Conservation (phyloP, 306 rosid genomes). For the Crataegus laevigata region DNA sequence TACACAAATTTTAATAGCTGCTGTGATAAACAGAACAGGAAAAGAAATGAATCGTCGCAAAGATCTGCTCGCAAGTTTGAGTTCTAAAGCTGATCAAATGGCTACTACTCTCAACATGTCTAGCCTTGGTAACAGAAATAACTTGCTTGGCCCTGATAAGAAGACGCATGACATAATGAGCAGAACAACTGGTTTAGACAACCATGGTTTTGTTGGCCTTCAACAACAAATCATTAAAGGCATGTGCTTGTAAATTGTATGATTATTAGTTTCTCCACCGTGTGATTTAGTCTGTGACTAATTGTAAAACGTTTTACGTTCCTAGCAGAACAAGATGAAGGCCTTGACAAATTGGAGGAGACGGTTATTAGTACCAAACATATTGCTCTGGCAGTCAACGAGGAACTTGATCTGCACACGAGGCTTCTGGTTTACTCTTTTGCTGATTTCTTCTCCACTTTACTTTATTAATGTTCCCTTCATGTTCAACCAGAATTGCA, state of each 20-base stretch:
- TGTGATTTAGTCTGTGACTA: background rate
- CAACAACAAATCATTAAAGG: constrained; percentile 37
- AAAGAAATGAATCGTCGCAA: constrained; percentile 31
- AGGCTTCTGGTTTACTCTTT: constrained; percentile 24
- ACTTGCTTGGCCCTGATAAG: constrained; percentile 32
- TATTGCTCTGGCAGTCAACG: constrained; percentile 38
- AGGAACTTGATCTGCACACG: constrained; percentile 36
- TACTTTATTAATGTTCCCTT: background rate
- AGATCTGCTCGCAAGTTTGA: constrained; percentile 24
- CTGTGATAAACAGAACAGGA: constrained; percentile 20
- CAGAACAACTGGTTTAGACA: constrained; percentile 23
- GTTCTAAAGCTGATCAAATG: constrained; percentile 32
- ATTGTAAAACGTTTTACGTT: background rate
- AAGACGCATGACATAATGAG: constrained; percentile 30
- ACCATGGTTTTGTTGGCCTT: constrained; percentile 31
- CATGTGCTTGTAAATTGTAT: background rate
- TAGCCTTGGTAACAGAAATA: constrained; percentile 27
- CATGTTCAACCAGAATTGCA: background rate
- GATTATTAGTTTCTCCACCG: background rate
- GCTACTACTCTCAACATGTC: constrained; percentile 38
- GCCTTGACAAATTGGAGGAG: constrained; percentile 30
- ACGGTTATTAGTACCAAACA: constrained; percentile 42
- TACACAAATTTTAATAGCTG: background rate
- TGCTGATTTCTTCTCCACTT: background rate
- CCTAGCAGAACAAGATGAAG: constrained; percentile 40